Conservation (phyloP, 2,329 filamentous ascomycete species). For the Fusarium irregulare region DNA sequence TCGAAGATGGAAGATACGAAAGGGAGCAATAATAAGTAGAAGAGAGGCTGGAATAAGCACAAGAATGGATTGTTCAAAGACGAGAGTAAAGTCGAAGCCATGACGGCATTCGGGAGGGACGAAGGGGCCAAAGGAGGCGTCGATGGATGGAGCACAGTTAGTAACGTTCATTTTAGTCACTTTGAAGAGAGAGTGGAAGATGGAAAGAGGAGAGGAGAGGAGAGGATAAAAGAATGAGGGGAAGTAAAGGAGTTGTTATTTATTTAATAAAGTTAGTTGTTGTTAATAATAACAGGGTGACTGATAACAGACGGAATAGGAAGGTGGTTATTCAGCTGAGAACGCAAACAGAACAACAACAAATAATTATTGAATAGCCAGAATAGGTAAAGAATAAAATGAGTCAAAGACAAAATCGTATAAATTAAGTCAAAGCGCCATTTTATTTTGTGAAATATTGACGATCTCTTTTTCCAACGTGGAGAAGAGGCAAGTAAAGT, state of each 20-base stretch:
- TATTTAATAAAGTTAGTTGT: not conserved
- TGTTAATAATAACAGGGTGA: not conserved
- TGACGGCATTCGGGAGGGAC: constrained; percentile 50
- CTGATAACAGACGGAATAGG: constrained; percentile 20
- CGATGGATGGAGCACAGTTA: constrained; percentile 38
- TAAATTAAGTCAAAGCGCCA: constrained; percentile 6
- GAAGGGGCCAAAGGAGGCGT: constrained; percentile 45
- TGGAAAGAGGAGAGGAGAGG: not conserved
- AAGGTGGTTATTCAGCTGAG: constrained; percentile 27
- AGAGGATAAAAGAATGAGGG: not conserved
- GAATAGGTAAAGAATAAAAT: not conserved
- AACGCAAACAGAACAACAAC: not conserved
- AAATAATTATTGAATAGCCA: no score
- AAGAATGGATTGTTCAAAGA: constrained; percentile 56
- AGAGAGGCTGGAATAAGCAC: constrained; percentile 48
- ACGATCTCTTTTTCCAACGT: not conserved
- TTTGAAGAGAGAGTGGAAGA: not conserved
- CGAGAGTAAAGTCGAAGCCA: constrained; percentile 62
- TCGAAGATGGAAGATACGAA: constrained; percentile 47
- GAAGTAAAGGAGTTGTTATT: not conserved
- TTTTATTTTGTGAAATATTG: not conserved
- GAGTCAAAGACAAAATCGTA: constrained; percentile 17
- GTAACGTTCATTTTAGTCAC: constrained; percentile 40
- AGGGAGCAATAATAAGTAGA: constrained; percentile 48
- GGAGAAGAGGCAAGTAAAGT: not conserved